A percentile compares a stretch with the other conserved stretches of the same genome.
Conservation (phyloP, 1,284 basidiomycete species). For the Megacollybia platyphylla region DNA sequence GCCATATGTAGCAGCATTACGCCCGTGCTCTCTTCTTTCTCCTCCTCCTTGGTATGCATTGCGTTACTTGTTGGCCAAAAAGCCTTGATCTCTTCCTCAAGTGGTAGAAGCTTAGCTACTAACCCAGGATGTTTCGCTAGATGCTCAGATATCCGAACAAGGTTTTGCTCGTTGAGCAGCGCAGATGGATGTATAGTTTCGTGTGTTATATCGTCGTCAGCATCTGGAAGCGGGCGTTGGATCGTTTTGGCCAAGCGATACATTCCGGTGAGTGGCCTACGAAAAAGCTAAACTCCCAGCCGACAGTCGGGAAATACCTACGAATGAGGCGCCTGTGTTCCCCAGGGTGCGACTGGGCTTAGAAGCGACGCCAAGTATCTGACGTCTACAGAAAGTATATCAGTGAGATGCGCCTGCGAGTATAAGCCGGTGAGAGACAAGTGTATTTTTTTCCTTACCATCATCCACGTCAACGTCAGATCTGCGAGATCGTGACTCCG, state of each 20-base stretch:
- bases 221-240: slow-evolving; percentile 34
- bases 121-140: slow-evolving; percentile 30
- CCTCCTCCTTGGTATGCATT: slow-evolving; percentile 6
- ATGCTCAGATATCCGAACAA: slow-evolving; percentile 20
- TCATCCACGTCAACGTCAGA: slow-evolving; percentile 56
- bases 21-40: background rate
- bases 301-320: slow-evolving; percentile 16
- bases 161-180: slow-evolving; percentile 25
- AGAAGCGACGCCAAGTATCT: slow-evolving; percentile 36
- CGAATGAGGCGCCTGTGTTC: slow-evolving; percentile 46
- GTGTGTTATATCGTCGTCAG: slow-evolving; percentile 31
- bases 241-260: slow-evolving; percentile 30
- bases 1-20: too few relatives aligned
- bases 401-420: slow-evolving; percentile 37
- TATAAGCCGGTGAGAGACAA: background rate
- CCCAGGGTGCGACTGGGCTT: slow-evolving; percentile 45
- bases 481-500: slow-evolving; percentile 15
- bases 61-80: slow-evolving; percentile 23
- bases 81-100: slow-evolving; percentile 37
- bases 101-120: slow-evolving; percentile 28
- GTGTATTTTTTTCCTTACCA: slow-evolving; percentile 18
- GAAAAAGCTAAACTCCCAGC: slow-evolving; percentile 4
- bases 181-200: slow-evolving; percentile 55
- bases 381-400: slow-evolving; percentile 42
- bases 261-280: slow-evolving; percentile 39